A percentile compares a stretch with the other conserved stretches of the same genome.
Evolutionary conservation across 306 rosid species (phyloP).

Genomic region (Hylodesmum podocarpum): DNA sequence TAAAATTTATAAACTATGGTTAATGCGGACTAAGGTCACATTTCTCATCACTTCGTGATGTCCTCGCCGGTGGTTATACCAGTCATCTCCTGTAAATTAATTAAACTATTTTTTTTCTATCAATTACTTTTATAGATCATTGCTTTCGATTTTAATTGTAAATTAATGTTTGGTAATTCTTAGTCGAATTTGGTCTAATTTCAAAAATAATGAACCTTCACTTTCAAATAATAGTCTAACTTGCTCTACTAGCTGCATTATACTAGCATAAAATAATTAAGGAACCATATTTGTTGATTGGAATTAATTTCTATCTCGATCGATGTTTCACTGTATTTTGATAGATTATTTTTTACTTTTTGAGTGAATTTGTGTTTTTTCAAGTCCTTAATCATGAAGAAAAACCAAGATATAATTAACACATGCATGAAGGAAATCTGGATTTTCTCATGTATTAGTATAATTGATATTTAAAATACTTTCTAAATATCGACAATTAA

Average conservation of each 20-base stretch:
- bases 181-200: neutral
- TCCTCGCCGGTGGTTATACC: constrained; percentile 13
- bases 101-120: neutral
- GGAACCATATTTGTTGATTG: too few species aligned
- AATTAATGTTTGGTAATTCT: too few species aligned
- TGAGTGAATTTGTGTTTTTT: too few species aligned
- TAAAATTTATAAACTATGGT: too few species aligned
- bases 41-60: neutral
- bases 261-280: too few species aligned
- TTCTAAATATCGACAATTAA: neutral
- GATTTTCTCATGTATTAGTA: neutral
- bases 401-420: neutral
- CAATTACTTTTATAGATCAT: neutral
- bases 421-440: neutral
- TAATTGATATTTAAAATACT: neutral
- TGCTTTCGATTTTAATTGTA: neutral
- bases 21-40: constrained; percentile 19
- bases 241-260: neutral
- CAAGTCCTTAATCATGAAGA: too few species aligned
- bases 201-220: too few species aligned
- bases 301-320: too few species aligned
- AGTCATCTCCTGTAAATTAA: neutral
- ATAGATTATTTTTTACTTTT: too few species aligned
- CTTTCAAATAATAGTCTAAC: neutral
- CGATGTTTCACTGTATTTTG: too few species aligned